Evolutionary conservation across 176 grass and related monocot species (phyloP).

Genomic region (Cenchrus fungigraminus): DNA sequence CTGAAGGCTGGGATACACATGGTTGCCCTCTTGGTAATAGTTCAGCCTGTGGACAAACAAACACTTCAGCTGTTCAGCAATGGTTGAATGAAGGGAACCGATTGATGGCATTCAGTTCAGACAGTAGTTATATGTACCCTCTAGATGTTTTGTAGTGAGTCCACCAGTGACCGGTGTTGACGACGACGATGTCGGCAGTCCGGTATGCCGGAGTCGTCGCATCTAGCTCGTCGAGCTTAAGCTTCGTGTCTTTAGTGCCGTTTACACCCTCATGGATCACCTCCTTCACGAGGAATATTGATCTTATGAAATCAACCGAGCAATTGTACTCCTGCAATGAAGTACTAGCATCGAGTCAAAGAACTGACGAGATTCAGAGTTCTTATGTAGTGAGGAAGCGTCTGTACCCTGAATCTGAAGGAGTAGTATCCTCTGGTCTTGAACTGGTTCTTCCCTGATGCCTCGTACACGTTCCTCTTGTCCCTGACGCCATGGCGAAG

Average conservation of each 20-base stretch:
- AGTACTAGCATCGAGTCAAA: slow-evolving; percentile 1
- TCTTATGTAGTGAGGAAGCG: not conserved
- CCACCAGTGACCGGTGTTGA: slow-evolving; percentile 98
- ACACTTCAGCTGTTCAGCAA: not conserved
- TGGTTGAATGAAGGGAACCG: not conserved
- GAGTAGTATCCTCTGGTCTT: slow-evolving; percentile 88
- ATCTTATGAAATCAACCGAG: slow-evolving; percentile 86
- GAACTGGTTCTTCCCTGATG: slow-evolving; percentile 74
- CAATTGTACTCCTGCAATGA: slow-evolving; percentile 79
- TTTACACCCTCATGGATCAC: slow-evolving; percentile 31
- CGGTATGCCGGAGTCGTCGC: slow-evolving; percentile 63
- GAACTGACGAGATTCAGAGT: not conserved
- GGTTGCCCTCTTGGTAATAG: slow-evolving; percentile 87
- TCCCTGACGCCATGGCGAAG: slow-evolving; percentile 68
- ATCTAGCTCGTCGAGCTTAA: slow-evolving; percentile 78
- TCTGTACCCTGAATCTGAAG: slow-evolving; percentile 80
- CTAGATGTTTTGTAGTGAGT: slow-evolving; percentile 82
- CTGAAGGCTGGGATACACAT: slow-evolving; percentile 66
- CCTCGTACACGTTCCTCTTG: slow-evolving; percentile 73
- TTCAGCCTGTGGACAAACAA: slow-evolving; percentile 54
- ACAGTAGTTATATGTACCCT: slow-evolving; percentile 53
- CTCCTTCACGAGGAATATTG: slow-evolving; percentile 78
- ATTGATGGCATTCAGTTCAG: slow-evolving; percentile 7
- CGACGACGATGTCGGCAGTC: slow-evolving; percentile 76
- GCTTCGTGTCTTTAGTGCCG: slow-evolving; percentile 47